Evolutionary conservation across 371 early-diverging fungal genomes (phyloP).

Genomic region (Mucor lusitanicus): DNA sequence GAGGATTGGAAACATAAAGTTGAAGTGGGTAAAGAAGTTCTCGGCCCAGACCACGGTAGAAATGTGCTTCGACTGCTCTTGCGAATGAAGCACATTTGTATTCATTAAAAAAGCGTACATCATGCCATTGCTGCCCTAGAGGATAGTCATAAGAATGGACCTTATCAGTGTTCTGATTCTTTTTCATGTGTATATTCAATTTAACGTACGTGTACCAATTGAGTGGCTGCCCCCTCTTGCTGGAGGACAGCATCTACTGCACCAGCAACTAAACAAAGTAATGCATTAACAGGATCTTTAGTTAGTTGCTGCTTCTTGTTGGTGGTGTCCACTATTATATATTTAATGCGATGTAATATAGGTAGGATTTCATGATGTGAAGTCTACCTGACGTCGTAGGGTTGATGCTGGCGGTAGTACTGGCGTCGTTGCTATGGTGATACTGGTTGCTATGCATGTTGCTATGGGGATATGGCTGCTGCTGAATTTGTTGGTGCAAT

Average conservation of each 20-base stretch:
- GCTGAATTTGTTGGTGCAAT: background rate
- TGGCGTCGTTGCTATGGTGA: background rate
- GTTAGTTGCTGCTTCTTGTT: background rate
- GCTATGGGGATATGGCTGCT: background rate
- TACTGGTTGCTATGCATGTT: background rate
- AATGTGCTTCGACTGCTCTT: background rate
- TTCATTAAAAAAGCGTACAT: constrained; percentile 23
- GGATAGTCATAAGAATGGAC: constrained; percentile 37
- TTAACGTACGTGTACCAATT: constrained; percentile 34
- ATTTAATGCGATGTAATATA: background rate
- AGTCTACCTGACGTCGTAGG: background rate
- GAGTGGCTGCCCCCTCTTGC: constrained; percentile 10
- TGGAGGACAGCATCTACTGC: constrained; percentile 6
- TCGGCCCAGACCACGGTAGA: constrained; percentile 24
- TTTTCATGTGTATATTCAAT: background rate
- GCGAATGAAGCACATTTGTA: background rate
- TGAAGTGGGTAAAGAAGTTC: constrained; percentile 40
- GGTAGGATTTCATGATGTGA: background rate
- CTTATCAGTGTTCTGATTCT: constrained; percentile 48
- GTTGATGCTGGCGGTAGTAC: background rate
- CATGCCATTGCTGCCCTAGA: constrained; percentile 48
- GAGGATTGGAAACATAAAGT: constrained; percentile 44
- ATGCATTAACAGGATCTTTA: constrained; percentile 7
- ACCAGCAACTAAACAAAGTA: constrained; percentile 14
- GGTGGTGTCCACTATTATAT: background rate